Base-by-base conservation (phyloP, 768 basidiomycete genomes). In the Coprinellus aureogranulatus region DNA sequence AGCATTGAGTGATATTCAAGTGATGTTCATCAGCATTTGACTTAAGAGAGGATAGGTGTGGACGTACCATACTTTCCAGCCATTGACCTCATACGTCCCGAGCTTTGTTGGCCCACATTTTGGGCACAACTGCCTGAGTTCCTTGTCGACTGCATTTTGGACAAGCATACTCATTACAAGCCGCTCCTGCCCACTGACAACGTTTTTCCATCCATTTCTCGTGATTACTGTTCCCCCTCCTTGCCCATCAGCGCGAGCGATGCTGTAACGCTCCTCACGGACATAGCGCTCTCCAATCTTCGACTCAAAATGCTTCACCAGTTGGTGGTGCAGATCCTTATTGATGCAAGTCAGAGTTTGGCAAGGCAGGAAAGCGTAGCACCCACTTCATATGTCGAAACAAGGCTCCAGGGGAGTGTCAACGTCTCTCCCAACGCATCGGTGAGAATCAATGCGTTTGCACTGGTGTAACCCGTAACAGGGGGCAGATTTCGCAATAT, bases 51-150 rank as follows among this genome's bases (percentile, higher is more conserved):
- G n/a, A n/a, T n/a, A n/a, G n/a, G n/a, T n/a, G n/a, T n/a, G n/a
- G n/a, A 48, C 47, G 26, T n/a, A 48, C 47, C 47, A 48, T 11
- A 48, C 47, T 2, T 16, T 20, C 47, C 47, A 48, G 23, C 47
- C 47, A 2, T 27, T 10, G 47, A 26, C 47, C 27, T 2, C 4
- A 48, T 25, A 23, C 12, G 47, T 48, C 23, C 47, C 47, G 25
- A 48, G 47, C 27, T 48, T 48, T 16, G 47, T 48, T 26, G 11
- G 25, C 23, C 47, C 47, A 48, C 47, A 48, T 48, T 48, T 48
- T 48, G 47, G 47, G 25, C 47, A 48, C 27, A 25, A 26, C 27
- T 28, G 25, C 10, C 16, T 28, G 1, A 48, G 27, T 26, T 48
- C 47, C 25, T 25, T 6, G 10, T 12, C 47, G 1, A 5, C 25